Evolutionary conservation across 2,329 filamentous ascomycete genomes (phyloP).

Genomic region (Aspergillus fumigatiaffinis): DNA sequence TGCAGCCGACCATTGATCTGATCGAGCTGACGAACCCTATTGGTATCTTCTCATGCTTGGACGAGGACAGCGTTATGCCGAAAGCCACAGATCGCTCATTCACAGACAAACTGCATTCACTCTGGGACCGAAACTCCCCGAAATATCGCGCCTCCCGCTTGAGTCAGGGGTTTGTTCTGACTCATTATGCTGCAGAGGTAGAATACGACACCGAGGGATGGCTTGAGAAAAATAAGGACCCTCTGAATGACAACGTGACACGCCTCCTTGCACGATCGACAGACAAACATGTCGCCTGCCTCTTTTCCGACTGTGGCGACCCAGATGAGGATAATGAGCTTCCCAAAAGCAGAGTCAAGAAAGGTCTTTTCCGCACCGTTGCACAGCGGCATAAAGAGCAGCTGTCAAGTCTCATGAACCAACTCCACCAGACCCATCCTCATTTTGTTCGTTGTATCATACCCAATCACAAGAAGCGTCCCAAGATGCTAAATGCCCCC

Average conservation of each 20-base stretch:
- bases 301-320: constrained; percentile 88
- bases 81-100: constrained; percentile 97
- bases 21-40: constrained; percentile 97
- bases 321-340: constrained; percentile 67
- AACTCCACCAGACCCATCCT: constrained; percentile 92
- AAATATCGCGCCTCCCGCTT: constrained; percentile 90
- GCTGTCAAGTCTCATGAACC: constrained; percentile 89
- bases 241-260: constrained; percentile 94
- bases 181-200: constrained; percentile 95
- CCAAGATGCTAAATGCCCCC: constrained; percentile 85
- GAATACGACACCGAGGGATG: constrained; percentile 94
- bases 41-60: constrained; percentile 95
- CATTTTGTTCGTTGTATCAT: constrained; percentile 98
- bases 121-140: constrained; percentile 93
- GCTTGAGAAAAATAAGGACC: constrained; percentile 99
- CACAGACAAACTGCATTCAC: constrained; percentile 91
- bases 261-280: constrained; percentile 77
- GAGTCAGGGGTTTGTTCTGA: constrained; percentile 89
- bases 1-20: constrained; percentile 95
- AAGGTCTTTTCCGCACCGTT: constrained; percentile 92
- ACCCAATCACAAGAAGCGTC: constrained; percentile 95
- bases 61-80: constrained; percentile 98
- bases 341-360: constrained; percentile 80
- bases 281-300: constrained; percentile 74
- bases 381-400: constrained; percentile 98